Evolutionary conservation across 1,284 basidiomycete species (phyloP), one percentile per base, ranked within the genome.

Genomic region (Flammula alnicola): DNA sequence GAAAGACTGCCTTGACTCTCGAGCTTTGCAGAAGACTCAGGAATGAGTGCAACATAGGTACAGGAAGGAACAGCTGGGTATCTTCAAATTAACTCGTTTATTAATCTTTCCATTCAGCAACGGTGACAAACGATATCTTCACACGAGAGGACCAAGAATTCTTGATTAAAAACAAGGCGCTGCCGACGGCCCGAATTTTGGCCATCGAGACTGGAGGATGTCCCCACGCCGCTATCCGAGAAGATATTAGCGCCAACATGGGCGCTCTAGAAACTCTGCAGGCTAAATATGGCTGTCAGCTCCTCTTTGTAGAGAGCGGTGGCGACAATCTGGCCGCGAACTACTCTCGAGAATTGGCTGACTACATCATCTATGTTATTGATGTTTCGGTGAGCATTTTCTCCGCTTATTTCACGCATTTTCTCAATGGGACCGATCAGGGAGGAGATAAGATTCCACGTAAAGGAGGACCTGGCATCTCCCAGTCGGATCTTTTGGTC

Each of bases 361-460:
- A 99, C 69, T 98, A 95, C 67, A 98, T 98, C 67, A 93, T 97
- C 66, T 95, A 95, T 69, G 93, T 95, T 32, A 93, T 94, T 53
- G 88, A 91, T 63, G 88, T 91, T 55, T 81, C 88, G 51, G 87
- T 88, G 57, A 63, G 81, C n/a, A n/a, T n/a, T n/a, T n/a, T n/a
- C n/a, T 30, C 58, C 14, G 5, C 22, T 12, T 57, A 30, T 46
- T 54, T 26, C 27, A 16, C 17, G 5, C 14, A 25, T 12, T 33
- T 22, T 82, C 23, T 26, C 22, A 46, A 16, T 7, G 8, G 14
- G 6, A 36, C 10, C 11, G 11, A 14, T 33, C 56, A 90, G 75
- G 96, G 96, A 20, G 96, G 96, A 0, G 97, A 99, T 74, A 99
- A 99, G 73, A 96, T 99, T 55, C 96, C 96, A 8, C 80, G 96